Evolutionary conservation across 1,284 basidiomycete genomes (phyloP).

Genomic region (Ustilago vetiveriae): DNA sequence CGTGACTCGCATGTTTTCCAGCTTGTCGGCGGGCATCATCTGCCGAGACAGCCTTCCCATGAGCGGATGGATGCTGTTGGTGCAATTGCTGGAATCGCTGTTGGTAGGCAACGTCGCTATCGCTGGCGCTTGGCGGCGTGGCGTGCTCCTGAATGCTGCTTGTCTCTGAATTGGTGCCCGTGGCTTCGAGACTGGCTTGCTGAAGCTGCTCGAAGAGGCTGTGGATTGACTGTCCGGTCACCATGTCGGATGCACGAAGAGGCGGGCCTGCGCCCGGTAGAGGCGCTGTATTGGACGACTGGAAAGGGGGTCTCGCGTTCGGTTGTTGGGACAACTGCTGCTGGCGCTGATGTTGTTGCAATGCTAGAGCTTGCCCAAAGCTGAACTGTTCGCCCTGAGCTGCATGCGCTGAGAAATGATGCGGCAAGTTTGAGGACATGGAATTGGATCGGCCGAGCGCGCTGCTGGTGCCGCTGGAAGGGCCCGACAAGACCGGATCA

Average conservation of each 20-base stretch:
- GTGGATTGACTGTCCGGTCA: conserved; percentile 39
- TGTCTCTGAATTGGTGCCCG: conserved; percentile 27
- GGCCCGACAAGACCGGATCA: conserved; percentile 22
- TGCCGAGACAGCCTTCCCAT: conserved; percentile 41
- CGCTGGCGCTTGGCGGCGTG: conserved; percentile 42
- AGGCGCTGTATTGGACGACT: conserved; percentile 42
- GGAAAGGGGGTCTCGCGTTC: conserved; percentile 27
- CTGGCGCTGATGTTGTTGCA: conserved; percentile 32
- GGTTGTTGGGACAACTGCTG: too few relatives aligned
- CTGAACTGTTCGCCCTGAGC: conserved; percentile 6
- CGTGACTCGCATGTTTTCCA: conserved; percentile 31
- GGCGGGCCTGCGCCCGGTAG: conserved; percentile 20
- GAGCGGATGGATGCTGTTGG: conserved; percentile 7
- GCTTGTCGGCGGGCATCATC: conserved; percentile 51
- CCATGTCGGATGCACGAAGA: conserved; percentile 37
- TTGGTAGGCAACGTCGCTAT: conserved; percentile 31
- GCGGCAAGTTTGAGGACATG: conserved; percentile 10
- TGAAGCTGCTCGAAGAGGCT: conserved; percentile 46
- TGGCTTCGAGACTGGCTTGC: conserved; percentile 35
- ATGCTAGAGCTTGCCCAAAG: conserved; percentile 26
- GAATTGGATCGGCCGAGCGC: conserved; percentile 38
- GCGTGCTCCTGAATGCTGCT: conserved; percentile 32
- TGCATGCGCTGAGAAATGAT: conserved; percentile 12
- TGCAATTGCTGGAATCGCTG: conserved; percentile 25
- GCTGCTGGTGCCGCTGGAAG: conserved; percentile 29